A percentile compares a stretch with the other conserved stretches of the same genome.
Conservation (phyloP, 768 basidiomycete species). For the Termitomyces sp. region DNA sequence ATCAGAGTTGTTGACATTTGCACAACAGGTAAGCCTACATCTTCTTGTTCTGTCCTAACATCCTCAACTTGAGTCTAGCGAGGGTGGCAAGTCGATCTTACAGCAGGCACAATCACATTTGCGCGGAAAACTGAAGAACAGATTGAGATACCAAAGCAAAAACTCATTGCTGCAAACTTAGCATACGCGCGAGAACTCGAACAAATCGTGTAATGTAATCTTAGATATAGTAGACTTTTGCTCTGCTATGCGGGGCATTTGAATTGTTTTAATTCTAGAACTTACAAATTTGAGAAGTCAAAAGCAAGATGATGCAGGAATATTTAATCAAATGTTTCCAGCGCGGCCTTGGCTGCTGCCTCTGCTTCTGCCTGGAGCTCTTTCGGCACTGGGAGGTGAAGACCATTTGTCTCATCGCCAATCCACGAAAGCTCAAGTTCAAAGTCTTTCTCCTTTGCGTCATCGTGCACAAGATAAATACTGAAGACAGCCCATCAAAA, state of each 20-base stretch:
- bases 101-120: constrained; percentile 67
- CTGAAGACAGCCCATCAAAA: constrained; percentile 32
- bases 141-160: constrained; percentile 80
- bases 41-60: neutral
- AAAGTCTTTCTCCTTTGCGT: constrained; percentile 97
- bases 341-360: constrained; percentile 75
- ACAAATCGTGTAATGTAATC: constrained; percentile 73
- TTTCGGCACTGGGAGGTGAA: constrained; percentile 79
- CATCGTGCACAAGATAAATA: constrained; percentile 96
- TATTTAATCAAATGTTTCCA: constrained; percentile 54
- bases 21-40: constrained; percentile 51
- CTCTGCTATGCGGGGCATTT: neutral
- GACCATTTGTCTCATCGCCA: constrained; percentile 71
- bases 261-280: constrained; percentile 7
- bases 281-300: constrained; percentile 4
- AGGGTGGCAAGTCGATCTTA: constrained; percentile 78
- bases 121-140: constrained; percentile 76
- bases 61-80: constrained; percentile 41
- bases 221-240: constrained; percentile 17
- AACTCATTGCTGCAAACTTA: constrained; percentile 72
- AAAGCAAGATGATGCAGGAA: constrained; percentile 11
- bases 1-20: constrained; percentile 79
- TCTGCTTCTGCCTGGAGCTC: constrained; percentile 86
- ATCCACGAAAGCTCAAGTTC: constrained; percentile 99
- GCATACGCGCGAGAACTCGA: constrained; percentile 84